These are phyloP conservation scores for Ambrosia hybrid DNA, from an alignment of 140 eudicot species.

Conservation along the genomic window DNA sequence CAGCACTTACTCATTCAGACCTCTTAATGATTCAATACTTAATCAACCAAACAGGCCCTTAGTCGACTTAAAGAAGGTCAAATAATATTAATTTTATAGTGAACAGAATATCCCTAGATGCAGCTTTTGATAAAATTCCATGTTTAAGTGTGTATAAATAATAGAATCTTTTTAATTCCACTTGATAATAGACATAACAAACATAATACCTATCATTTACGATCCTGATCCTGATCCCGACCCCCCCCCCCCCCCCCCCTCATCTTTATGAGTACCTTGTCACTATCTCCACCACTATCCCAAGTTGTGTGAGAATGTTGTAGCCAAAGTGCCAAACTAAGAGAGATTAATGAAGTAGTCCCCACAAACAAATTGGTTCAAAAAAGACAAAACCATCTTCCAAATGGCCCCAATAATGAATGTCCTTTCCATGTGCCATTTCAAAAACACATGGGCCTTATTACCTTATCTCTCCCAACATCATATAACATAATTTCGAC, in stretches of 20 bases:
- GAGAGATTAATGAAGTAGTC: conserved; percentile 20
- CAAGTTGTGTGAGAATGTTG: background rate
- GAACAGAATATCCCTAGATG: no score
- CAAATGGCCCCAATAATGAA: conserved; percentile 40
- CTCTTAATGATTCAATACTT: no score
- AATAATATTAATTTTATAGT: no score
- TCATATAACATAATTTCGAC: conserved; percentile 22
- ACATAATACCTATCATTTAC: background rate
- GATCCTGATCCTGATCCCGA: no score
- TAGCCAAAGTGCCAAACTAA: conserved; percentile 11
- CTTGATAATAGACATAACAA: background rate
- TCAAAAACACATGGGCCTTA: conserved; percentile 39
- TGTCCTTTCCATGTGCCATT: conserved; percentile 42
- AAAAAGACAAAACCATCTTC: conserved; percentile 36
- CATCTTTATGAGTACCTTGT: conserved; percentile 5
- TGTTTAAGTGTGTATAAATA: no score
- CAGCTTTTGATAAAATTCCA: no score
- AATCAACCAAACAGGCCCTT: no score
- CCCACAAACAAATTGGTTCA: conserved; percentile 31
- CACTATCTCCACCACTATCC: background rate
- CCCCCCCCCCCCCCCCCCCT: background rate
- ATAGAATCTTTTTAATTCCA: no score
- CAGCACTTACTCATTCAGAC: no score
- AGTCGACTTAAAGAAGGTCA: no score
- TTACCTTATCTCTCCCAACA: conserved; percentile 33